Base-by-base conservation (phyloP, 2,329 filamentous ascomycete genomes). In the Apiospora rasikravindrae region DNA sequence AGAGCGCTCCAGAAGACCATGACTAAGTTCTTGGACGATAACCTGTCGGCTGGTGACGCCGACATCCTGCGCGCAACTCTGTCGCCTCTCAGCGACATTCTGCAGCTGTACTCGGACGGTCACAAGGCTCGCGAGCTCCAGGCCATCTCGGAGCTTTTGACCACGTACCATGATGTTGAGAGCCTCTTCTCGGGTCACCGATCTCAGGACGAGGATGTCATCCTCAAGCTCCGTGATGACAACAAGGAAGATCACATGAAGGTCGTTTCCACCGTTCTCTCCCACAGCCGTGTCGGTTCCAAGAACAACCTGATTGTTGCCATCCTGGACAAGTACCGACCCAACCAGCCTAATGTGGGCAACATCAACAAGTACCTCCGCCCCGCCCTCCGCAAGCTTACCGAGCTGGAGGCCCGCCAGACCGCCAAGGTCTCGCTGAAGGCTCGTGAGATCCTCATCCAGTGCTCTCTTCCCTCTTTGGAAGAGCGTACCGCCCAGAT, bases 371-470 rank as follows among this genome's bases (percentile, higher is more conserved):
- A 97, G 83, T 91, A 95, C 83, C 92, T 99, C 83, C 93, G 95
- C 77, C 90, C 92, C 4, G 89, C 93, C 24, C 89, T 99, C 37
- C 93, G 93, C 80, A 93, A 93, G 83, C 88, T 99, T 76, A 95
- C 96, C 0, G 96, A 99, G 82, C 90, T 99, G 19, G 94, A 97
- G 84, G 95, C 93, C 85, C 85, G 91, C 86, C 80, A 88, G 69
- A 96, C 96, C 14, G 94, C 96, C 76, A 99, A 98, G 91, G 96
- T 99, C 57, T 94, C 96, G 0, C 89, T 99, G 76, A 99, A 99
- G 88, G 96, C 96, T 66, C 93, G 96, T 81, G 96, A 99, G 86
- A 92, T 98, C 69, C 92, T 99, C 79, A 99, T 99, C 75, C 96
- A 98, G 84, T 98, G 95, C 81, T 95, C 96, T 70, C 89, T 99